These are phyloP conservation scores for Wallacemonas sp. DNA, from an alignment of 208 protist species.

Conservation along the genomic window DNA sequence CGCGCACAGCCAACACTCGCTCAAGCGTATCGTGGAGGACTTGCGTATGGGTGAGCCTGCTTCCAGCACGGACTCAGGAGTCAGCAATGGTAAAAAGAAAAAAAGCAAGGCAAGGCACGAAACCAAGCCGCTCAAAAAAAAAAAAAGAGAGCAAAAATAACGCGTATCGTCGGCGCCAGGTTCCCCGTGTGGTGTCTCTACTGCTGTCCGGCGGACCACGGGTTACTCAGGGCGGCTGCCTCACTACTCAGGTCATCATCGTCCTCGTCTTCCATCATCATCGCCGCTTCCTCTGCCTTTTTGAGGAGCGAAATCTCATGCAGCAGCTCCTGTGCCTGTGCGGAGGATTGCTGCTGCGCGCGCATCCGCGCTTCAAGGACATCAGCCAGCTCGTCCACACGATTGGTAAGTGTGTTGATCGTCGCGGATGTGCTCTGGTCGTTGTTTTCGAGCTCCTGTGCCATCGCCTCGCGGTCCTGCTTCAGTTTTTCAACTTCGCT, in stretches of 20 bases:
- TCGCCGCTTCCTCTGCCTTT: conserved; percentile 9
- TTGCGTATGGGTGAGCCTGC: too few species aligned
- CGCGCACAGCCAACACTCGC: neutral
- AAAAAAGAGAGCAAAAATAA: neutral
- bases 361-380: neutral
- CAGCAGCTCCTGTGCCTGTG: neutral
- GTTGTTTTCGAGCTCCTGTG: neutral
- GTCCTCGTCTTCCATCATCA: conserved; percentile 2
- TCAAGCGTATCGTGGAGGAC: too few species aligned
- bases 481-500: conserved; percentile 4
- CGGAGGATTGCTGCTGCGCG: neutral
- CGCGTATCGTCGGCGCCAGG: too few species aligned
- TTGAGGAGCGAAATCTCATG: conserved; percentile 11
- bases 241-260: conserved; percentile 4
- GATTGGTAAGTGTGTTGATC: neutral
- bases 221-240: neutral
- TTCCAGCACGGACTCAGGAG: too few species aligned
- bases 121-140: neutral
- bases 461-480: conserved; percentile 1
- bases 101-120: neutral
- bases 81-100: neutral
- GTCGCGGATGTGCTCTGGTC: neutral
- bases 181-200: too few species aligned
- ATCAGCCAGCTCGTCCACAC: conserved; percentile 11
- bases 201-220: neutral